Percentiles rank a stretch among this genome's conserved stretches.
Evolutionary conservation across 768 basidiomycete genomes (phyloP).

Genomic region (Cystofilobasidium macerans): DNA sequence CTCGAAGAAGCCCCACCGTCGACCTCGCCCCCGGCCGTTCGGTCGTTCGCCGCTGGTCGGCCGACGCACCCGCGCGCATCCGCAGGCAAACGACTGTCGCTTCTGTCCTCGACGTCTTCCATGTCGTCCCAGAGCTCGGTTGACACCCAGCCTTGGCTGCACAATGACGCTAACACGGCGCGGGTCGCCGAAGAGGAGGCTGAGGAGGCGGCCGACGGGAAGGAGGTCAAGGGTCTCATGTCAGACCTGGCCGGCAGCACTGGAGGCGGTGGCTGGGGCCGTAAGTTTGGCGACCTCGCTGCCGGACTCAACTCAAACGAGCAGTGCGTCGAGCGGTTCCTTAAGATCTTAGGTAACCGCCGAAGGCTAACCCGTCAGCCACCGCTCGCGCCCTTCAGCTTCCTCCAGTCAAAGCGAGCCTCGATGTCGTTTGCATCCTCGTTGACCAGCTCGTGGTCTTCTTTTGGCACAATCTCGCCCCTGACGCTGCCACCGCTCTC

Average conservation of each 20-base stretch:
- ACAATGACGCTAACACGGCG: neutral
- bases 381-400: neutral
- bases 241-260: neutral
- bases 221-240: neutral
- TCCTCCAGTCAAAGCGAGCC: neutral
- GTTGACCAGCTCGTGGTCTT: neutral
- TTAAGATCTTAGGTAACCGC: no score
- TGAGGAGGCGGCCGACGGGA: neutral
- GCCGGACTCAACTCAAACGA: neutral
- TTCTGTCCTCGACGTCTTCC: neutral
- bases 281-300: neutral
- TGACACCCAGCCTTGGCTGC: neutral
- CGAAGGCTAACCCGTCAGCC: no score
- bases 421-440: neutral
- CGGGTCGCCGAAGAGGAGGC: neutral
- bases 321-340: neutral
- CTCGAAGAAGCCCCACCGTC: neutral
- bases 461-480: neutral
- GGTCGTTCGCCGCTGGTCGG: neutral
- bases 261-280: neutral
- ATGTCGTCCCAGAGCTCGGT: neutral
- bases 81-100: neutral
- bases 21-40: neutral
- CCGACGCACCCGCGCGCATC: neutral
- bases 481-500: neutral